Base-by-base conservation (phyloP, 106 monocot species). In the Ottelia alismoides region DNA sequence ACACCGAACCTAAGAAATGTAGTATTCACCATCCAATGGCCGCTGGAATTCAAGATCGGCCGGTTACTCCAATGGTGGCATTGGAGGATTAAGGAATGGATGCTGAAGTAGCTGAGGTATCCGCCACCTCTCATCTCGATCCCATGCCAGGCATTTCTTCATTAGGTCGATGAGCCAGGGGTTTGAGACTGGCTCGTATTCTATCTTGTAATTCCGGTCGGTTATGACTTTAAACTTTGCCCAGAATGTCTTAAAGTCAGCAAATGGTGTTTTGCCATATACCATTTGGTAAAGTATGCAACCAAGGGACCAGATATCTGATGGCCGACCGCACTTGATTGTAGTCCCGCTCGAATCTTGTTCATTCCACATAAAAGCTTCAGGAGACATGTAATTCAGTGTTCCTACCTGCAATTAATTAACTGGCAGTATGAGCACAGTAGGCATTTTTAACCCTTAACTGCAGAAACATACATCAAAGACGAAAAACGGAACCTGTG, bases 281-380 rank as follows among this genome's bases (percentile, higher is more conserved):
- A 86, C 98, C 98, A 99, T 99, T 59, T 99, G 90, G 56, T 90
- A 99, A 10, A 99, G 86, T 30, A 99, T 99, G 65, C 98, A 99
- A n/a, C 98, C 98, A 25, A 99, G 82, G 5, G 98, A 90, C 98
- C 98, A 99, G 47, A 99, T 90, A 57, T 99, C 98, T 9, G 90
- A 99, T 20, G 90, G 86, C 11, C 90, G 81, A 2, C 90, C 98
- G 19, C 90, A 99, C 49, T 91, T 99, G 60, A 99, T 99, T 29
- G 74, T 79, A 58, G 65, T 82, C 20, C 82, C 98, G 45, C 35
- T 66, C 5, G 61, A 47, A 43, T 99, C 86, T 1, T 74, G 58
- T 35, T 99, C 98, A 30, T 83, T 91, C 73, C 82, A 86, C 78
- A 99, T 79, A 61, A 91, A 99, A 67, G 98, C 90, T 71, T 99